Conservation (phyloP, 2,329 filamentous ascomycete genomes). For the Fusarium sp. region DNA sequence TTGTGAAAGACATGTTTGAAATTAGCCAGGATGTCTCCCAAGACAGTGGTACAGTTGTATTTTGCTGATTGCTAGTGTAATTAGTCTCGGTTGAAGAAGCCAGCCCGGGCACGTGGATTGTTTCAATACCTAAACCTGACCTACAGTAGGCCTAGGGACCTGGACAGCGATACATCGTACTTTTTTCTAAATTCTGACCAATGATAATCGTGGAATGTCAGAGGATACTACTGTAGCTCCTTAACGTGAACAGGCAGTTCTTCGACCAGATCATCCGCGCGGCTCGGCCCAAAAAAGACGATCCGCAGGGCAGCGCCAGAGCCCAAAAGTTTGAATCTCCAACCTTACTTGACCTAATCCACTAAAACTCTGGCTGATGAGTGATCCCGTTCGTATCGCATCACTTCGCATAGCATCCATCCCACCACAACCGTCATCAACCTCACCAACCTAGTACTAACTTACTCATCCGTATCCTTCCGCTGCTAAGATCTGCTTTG, state of each 20-base stretch:
- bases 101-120: slow-evolving; percentile 27
- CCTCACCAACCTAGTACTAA: neutral
- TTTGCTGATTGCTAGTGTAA: neutral
- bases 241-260: slow-evolving; percentile 35
- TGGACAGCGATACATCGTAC: slow-evolving; percentile 5
- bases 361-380: slow-evolving; percentile 31
- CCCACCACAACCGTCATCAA: neutral
- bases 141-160: slow-evolving; percentile 1
- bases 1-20: slow-evolving; percentile 10
- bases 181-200: neutral
- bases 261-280: slow-evolving; percentile 37
- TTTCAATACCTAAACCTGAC: slow-evolving; percentile 20
- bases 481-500: slow-evolving; percentile 11
- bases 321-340: slow-evolving; percentile 38
- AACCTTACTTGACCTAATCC: slow-evolving; percentile 39
- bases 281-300: slow-evolving; percentile 40
- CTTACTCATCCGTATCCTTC: slow-evolving; percentile 6
- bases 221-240: slow-evolving; percentile 5
- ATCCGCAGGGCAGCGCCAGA: slow-evolving; percentile 29
- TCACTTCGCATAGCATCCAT: slow-evolving; percentile 1
- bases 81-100: slow-evolving; percentile 4
- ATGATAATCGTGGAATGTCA: slow-evolving; percentile 13
- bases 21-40: slow-evolving; percentile 22
- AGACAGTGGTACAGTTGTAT: slow-evolving; percentile 9
- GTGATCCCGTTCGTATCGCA: slow-evolving; percentile 21